Base-by-base conservation (phyloP, 1,284 basidiomycete species). In the Wolfiporia cocos region DNA sequence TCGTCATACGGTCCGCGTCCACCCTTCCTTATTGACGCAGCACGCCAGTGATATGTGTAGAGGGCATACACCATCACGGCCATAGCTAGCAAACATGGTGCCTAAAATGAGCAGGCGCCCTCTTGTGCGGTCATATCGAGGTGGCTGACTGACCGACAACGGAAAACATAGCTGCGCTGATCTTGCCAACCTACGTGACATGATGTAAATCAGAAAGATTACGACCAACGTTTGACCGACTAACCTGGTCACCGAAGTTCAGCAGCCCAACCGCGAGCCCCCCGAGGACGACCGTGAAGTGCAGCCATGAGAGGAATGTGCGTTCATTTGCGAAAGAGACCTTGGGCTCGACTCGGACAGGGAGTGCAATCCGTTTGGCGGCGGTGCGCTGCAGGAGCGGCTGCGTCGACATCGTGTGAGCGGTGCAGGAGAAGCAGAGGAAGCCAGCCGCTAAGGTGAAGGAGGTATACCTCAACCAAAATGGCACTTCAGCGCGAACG, bases 1-100 rank as follows among this genome's bases (percentile, higher is more conserved):
- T 99, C 95, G 58, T 99, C 96, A 65, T 99, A 99, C 2, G 95
- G 94, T 18, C 93, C 95, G 41, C 88, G 81, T 11, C 93, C 92
- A 35, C 94, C 87, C 44, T 82, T 77, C 39, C 94, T 81, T 59
- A 99, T 99, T 18, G 93, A 92, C 22, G 81, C 76, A 12, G 95
- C 96, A 54, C 95, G 83, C 90, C 93, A 94, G 65, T 98, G 94
- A 64, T 94, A 98, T 33, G 92, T 92, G 53, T 88, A 86, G 15
- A 99, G 69, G 1, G 96, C 95, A 63, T 97, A 98, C 23, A 92
- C 63, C 95, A 98, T 98, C 52, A 97, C 92, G 11, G 81, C 89
- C 81, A 97, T 91, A 31, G 95, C 94, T 95, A 20, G 1, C 15
- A 20, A 19, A 23, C 40, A 19, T 35, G 36, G 32, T 19, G 23